These are phyloP conservation scores for Syncephalis fuscata DNA, from an alignment of 371 early-diverging fungal species.

Conservation along the genomic window DNA sequence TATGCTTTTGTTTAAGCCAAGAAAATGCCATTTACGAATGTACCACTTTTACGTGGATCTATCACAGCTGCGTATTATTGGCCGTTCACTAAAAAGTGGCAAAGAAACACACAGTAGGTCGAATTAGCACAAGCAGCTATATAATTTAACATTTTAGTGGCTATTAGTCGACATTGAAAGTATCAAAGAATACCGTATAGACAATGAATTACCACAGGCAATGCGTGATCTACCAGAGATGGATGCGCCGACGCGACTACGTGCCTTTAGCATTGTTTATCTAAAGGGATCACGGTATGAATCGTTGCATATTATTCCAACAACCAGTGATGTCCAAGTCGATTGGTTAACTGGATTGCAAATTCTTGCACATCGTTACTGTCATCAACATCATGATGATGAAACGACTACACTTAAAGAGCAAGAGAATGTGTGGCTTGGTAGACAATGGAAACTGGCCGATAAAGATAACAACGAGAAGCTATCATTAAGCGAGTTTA, in stretches of 20 bases:
- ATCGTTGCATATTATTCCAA: conserved; percentile 17
- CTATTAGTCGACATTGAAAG: conserved; percentile 21
- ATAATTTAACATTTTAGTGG: no score
- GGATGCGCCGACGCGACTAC: conserved; percentile 12
- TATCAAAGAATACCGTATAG: conserved; percentile 19
- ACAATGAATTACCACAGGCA: conserved; percentile 14
- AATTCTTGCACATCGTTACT: neutral
- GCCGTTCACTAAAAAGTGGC: no score
- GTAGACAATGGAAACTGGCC: conserved; percentile 19
- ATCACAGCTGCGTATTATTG: no score
- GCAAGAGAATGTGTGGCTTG: conserved; percentile 17
- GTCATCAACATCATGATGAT: conserved; percentile 8
- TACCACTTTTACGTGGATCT: no score
- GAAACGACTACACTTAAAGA: conserved; percentile 14
- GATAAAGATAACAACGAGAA: conserved; percentile 18
- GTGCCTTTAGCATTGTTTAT: conserved; percentile 20
- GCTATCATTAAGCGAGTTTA: conserved; percentile 15
- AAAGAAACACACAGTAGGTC: no score
- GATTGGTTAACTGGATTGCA: conserved; percentile 17
- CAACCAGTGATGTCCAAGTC: conserved; percentile 12
- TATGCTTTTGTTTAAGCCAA: no score
- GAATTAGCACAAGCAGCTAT: no score
- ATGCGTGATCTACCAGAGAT: conserved; percentile 16
- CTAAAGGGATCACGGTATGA: conserved; percentile 19
- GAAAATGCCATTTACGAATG: no score